Base-by-base conservation (phyloP, 768 basidiomycete genomes). In the Lactifluus subvellereus region DNA sequence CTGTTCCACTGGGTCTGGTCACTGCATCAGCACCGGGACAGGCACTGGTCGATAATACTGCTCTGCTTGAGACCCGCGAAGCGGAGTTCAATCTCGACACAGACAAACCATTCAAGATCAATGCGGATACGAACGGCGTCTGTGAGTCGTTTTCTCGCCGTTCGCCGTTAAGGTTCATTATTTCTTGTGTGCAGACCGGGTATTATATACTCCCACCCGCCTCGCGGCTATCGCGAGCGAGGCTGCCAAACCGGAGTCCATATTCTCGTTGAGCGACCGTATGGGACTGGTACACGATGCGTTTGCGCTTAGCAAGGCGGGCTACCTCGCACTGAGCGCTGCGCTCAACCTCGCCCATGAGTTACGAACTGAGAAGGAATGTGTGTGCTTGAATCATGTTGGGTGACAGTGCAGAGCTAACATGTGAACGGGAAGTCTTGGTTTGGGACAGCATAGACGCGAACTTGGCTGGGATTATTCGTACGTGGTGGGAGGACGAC, bases 261-360 rank as follows among this genome's bases (percentile, higher is more conserved):
- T 81, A 8, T 93, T 96, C 76, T 80, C 87, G 1, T 76, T 93
- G 63, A 86, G 91, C 60, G 96, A 99, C 71, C 84, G 92, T 27
- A 87, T 98, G 68, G 95, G 95, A 18, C 79, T 99, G 32, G 84
- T 96, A 22, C 82, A 88, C 54, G 97, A 98, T 69, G 80, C 87
- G 0, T 79, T 89, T 70, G 87, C 87, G 1, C 81, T 98, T 37
- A 83, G 91, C 54, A 84, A 86, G 70, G 89, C 93, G 20, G 94
- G 94, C 3, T 82, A 90, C 69, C 78, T 85, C 53, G 80, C 85
- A 62, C 80, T 92, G 38, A 92, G 91, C 69, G 86, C 85, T 64
- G 84, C 87, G 1, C 78, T 99, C 68, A 84, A 82, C 27, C 78
- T 98, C 50, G 78, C 94, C 50, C 77, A 87, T 56, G 79, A 81